A percentile compares a stretch with the other conserved stretches of the same genome.
Evolutionary conservation across 225 moss, liverwort and hornwort genomes (phyloP).

Genomic region (Marchantia paleacea): DNA sequence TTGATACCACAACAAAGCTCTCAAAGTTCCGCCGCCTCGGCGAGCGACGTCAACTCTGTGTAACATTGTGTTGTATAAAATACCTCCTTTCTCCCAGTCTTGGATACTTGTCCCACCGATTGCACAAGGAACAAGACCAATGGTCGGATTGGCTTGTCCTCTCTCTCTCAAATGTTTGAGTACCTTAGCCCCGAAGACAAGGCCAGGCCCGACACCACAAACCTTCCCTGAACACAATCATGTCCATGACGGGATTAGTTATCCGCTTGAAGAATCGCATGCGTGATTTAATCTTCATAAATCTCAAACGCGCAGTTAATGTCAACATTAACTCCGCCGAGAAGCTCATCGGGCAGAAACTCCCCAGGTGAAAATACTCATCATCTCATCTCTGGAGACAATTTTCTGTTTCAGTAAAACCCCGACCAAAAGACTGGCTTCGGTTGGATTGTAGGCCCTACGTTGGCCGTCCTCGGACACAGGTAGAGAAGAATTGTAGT

Average conservation of each 20-base stretch:
- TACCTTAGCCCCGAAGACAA: slow-evolving; percentile 63
- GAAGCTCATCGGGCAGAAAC: too few species aligned
- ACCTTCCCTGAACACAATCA: slow-evolving; percentile 41
- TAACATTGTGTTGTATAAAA: slow-evolving; percentile 57
- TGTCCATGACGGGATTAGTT: neutral
- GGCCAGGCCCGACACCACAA: slow-evolving; percentile 71
- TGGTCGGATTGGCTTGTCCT: slow-evolving; percentile 28
- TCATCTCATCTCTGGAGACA: neutral
- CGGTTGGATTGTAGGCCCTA: neutral
- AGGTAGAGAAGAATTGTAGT: neutral
- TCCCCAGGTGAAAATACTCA: neutral
- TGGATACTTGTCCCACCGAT: slow-evolving; percentile 55
- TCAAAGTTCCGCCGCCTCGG: slow-evolving; percentile 36
- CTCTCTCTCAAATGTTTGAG: slow-evolving; percentile 42
- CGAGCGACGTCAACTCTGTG: slow-evolving; percentile 48
- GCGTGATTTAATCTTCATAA: neutral
- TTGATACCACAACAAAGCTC: slow-evolving; percentile 73
- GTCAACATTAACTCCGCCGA: neutral
- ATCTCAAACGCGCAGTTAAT: neutral
- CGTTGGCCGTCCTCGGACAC: neutral
- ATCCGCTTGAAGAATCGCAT: neutral
- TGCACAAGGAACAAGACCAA: slow-evolving; percentile 76
- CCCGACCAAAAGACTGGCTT: neutral
- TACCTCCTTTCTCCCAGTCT: slow-evolving; percentile 56
- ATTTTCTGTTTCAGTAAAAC: neutral